Percentiles rank a stretch among this genome's conserved stretches.
These are phyloP conservation scores for Mesembryanthemum crystallinum DNA, from an alignment of 148 eudicot species.

Conservation along the genomic window DNA sequence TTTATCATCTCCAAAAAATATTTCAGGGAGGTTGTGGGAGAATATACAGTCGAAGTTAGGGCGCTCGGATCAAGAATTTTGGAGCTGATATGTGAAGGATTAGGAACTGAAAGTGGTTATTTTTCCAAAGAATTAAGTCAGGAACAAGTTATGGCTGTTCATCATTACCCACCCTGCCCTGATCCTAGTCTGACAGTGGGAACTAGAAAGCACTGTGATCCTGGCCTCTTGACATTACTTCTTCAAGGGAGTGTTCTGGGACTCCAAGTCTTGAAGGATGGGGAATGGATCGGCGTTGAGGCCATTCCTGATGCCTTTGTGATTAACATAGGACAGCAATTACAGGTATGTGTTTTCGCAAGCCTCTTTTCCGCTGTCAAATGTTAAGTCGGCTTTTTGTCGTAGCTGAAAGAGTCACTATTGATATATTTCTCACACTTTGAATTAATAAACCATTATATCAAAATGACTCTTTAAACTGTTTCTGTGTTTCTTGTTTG, in stretches of 20 bases:
- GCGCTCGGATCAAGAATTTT: conserved; percentile 43
- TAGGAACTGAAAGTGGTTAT: conserved; percentile 49
- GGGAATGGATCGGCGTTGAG: conserved; percentile 55
- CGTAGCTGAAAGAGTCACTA: too few species aligned
- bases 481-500: too few species aligned
- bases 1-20: not conserved
- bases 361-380: too few species aligned
- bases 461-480: too few species aligned
- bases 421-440: too few species aligned
- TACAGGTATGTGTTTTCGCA: too few species aligned
- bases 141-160: conserved; percentile 39
- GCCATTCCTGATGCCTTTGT: conserved; percentile 52
- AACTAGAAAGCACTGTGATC: conserved; percentile 45
- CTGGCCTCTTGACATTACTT: conserved; percentile 50
- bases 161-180: conserved; percentile 68
- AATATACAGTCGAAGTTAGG: conserved; percentile 32
- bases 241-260: conserved; percentile 51
- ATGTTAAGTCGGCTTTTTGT: too few species aligned
- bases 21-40: conserved; percentile 43
- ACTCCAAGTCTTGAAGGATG: conserved; percentile 53
- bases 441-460: too few species aligned
- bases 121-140: conserved; percentile 38
- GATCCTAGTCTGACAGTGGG: conserved; percentile 66
- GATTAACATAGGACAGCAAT: conserved; percentile 48
- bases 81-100: conserved; percentile 56